Conservation (phyloP, 106 monocot species). For the Dioscorea zingiberensis region DNA sequence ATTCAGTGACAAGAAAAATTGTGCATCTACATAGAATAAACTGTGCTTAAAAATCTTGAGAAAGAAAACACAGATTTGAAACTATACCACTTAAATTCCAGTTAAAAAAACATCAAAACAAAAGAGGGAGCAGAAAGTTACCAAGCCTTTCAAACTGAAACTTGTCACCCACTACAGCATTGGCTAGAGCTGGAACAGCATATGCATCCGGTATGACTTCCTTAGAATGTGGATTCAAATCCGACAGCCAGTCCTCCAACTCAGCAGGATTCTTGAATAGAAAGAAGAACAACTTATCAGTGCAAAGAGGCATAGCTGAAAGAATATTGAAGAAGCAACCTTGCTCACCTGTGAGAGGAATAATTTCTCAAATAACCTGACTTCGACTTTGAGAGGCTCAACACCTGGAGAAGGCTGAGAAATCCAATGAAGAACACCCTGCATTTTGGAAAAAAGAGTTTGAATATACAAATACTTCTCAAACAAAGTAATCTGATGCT, state of each 20-base stretch:
- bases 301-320: too few relatives aligned
- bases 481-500: too few relatives aligned
- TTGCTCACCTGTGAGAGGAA: conserved; percentile 78
- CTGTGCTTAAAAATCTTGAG: too few relatives aligned
- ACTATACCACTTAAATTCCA: background rate
- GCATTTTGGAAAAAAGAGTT: conserved; percentile 1
- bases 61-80: too few relatives aligned
- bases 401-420: conserved; percentile 77
- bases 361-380: conserved; percentile 84
- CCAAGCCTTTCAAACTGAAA: conserved; percentile 97
- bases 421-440: conserved; percentile 99
- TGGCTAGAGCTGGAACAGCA: conserved; percentile 59
- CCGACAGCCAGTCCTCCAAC: conserved; percentile 79
- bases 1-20: background rate
- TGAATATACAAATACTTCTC: background rate
- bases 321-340: background rate
- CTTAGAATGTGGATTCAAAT: conserved; percentile 84
- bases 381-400: conserved; percentile 91
- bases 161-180: conserved; percentile 56
- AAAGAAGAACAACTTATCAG: too few relatives aligned
- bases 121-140: conserved; percentile 13
- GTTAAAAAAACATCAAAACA: background rate
- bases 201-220: conserved; percentile 71
- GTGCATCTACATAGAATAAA: background rate
- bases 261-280: conserved; percentile 62